A percentile compares a stretch with the other conserved stretches of the same genome.
Conservation (phyloP, 2,329 filamentous ascomycete genomes). For the Colletotrichum sojae region DNA sequence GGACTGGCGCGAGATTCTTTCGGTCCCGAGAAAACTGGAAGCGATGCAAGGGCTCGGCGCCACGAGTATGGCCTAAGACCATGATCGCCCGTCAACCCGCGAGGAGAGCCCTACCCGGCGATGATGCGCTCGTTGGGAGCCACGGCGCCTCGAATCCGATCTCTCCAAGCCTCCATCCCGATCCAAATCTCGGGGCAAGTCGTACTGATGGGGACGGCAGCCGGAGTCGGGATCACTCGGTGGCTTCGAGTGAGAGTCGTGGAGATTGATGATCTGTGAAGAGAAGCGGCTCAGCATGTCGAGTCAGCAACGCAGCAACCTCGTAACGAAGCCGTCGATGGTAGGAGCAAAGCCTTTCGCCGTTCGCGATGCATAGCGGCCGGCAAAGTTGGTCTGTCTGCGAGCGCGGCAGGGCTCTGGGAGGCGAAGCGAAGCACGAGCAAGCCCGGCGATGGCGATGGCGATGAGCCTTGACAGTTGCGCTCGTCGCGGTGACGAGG, state of each 20-base stretch:
- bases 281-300: neutral
- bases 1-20: constrained; percentile 7
- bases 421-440: neutral
- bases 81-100: constrained; percentile 30
- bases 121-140: constrained; percentile 13
- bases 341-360: neutral
- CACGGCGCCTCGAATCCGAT: constrained; percentile 27
- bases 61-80: constrained; percentile 21
- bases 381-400: neutral
- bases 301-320: neutral
- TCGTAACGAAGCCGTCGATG: neutral
- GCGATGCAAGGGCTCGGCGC: constrained; percentile 32
- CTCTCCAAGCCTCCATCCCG: constrained; percentile 3
- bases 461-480: constrained; percentile 12
- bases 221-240: neutral
- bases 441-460: constrained; percentile 25
- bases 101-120: neutral
- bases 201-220: constrained; percentile 15
- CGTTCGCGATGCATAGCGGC: neutral
- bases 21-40: constrained; percentile 14
- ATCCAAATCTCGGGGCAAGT: constrained; percentile 13
- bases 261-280: neutral
- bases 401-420: neutral
- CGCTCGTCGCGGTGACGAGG: neutral
- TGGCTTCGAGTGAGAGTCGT: neutral